A percentile compares a stretch with the other conserved stretches of the same genome.
These are phyloP conservation scores for Auriculariales sp. DNA, from an alignment of 768 basidiomycete genomes.

Conservation along the genomic window DNA sequence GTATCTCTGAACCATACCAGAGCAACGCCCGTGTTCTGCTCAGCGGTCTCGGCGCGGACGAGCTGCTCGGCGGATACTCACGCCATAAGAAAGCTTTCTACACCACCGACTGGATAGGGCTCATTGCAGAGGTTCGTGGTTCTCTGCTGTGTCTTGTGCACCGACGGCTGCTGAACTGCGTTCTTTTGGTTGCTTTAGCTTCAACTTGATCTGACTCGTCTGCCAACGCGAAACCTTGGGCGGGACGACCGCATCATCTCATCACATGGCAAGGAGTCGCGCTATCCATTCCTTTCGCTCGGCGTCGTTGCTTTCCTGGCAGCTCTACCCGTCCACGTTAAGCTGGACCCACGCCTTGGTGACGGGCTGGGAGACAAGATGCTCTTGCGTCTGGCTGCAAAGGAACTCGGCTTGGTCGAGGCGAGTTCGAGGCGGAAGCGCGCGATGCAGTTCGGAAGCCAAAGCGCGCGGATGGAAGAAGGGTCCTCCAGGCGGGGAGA, in stretches of 20 bases:
- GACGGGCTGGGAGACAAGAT: constrained; percentile 85
- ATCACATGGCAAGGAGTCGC: constrained; percentile 78
- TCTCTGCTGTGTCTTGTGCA: neutral
- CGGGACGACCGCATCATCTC: constrained; percentile 92
- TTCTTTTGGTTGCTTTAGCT: constrained; percentile 32
- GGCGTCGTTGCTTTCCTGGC: constrained; percentile 66
- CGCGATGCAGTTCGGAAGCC: constrained; percentile 95
- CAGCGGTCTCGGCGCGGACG: constrained; percentile 89
- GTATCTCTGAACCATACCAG: constrained; percentile 35
- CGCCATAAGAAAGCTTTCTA: constrained; percentile 70
- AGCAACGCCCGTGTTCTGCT: constrained; percentile 73
- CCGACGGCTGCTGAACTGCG: constrained; percentile 1
- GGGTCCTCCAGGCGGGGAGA: constrained; percentile 18
- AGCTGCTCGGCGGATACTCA: constrained; percentile 86
- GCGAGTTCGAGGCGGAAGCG: constrained; percentile 72
- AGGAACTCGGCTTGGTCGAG: constrained; percentile 57
- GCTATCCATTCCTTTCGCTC: constrained; percentile 83
- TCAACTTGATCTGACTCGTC: constrained; percentile 76
- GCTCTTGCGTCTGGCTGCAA: constrained; percentile 57
- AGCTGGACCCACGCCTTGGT: constrained; percentile 61
- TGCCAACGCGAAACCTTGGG: constrained; percentile 81
- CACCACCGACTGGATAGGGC: constrained; percentile 52
- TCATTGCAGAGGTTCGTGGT: constrained; percentile 59
- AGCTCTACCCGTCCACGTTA: constrained; percentile 61
- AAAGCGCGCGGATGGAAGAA: constrained; percentile 67